phyloP scores from a whole-genome alignment of 1,284 basidiomycete species.

The Kwoniella shivajii region DNA sequence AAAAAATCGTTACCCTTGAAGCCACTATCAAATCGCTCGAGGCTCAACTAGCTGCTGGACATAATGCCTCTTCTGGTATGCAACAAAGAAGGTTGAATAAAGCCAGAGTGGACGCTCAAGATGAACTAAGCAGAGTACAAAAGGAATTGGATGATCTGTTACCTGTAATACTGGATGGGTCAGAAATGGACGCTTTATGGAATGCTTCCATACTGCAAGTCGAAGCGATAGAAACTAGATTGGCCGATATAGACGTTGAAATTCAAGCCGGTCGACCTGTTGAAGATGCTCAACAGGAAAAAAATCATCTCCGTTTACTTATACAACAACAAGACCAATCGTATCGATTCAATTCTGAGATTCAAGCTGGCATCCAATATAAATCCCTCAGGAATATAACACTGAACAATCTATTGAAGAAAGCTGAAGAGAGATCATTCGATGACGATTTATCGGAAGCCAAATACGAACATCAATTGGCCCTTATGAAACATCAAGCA shows the following conservation, averaged over 20 bases:
- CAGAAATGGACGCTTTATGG: constrained; percentile 71
- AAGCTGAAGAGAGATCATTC: constrained; percentile 73
- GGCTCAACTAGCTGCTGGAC: constrained; percentile 62
- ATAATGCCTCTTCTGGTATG: constrained; percentile 37
- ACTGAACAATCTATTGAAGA: constrained; percentile 79
- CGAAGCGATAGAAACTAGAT: constrained; percentile 64
- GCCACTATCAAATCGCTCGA: constrained; percentile 62
- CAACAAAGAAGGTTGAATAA: constrained; percentile 59
- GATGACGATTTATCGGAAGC: constrained; percentile 58
- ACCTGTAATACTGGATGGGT: constrained; percentile 73
- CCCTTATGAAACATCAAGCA: constrained; percentile 13
- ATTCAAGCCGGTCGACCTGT: constrained; percentile 55
- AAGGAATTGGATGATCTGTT: constrained; percentile 68
- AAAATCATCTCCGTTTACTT: constrained; percentile 67
- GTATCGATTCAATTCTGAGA: constrained; percentile 63
- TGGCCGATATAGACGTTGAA: constrained; percentile 65
- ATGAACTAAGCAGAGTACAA: constrained; percentile 69
- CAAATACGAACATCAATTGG: constrained; percentile 20
- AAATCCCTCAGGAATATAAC: constrained; percentile 75
- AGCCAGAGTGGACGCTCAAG: constrained; percentile 67
- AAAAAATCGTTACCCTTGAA: constrained; percentile 74
- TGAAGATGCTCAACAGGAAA: constrained; percentile 63
- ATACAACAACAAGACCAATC: constrained; percentile 71
- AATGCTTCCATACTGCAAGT: constrained; percentile 74
- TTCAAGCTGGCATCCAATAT: constrained; percentile 65